Evolutionary conservation across 495 filamentous ascomycete genomes (phyloP), one percentile per base, ranked within the genome.

Genomic region (Talaromyces proteolyticus): DNA sequence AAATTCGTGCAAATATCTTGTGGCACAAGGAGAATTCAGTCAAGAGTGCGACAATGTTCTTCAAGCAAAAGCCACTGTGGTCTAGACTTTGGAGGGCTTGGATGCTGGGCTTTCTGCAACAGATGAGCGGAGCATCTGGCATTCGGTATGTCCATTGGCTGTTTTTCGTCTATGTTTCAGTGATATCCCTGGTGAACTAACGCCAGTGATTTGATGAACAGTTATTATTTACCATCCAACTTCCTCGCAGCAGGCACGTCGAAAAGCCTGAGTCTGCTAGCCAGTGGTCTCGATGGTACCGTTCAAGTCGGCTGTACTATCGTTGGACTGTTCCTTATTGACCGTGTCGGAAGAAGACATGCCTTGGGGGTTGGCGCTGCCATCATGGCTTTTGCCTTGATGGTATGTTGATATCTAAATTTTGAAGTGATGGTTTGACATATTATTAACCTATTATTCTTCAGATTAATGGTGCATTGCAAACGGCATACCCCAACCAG

Each of bases 331-430:
- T 49, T 53, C 1, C 53, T 56, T 0, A 63, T 69, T 38, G 66
- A 69, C 36, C 52, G 58, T 11, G 26, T 53, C 26, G 58, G 58
- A 12, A 47, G 58, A 11, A 42, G 58, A 42, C 29, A 44, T 16
- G 44, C 42, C 1, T 41, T 45, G 14, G 55, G 51, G 4, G 39
- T 53, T 25, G 56, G 48, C 2, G 56, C 53, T 14, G 54, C 52
- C 12, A 50, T 52, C n/a, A 58, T 62, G 54, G 25, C 60, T n/a
- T 62, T 62, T 42, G 46, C 55, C 40, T 62, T 62, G 29, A 34
- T 34, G 29, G 29, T 34, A 34, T 34, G 29, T 34, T 8, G 8
- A 34, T 34, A 34, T 34, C 4, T 4, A 14, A 2, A 34, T 29
- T 29, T 12, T 12, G 26, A 12, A 34, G 29, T 2, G 4, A 2